phyloP scores from a whole-genome alignment of 306 rosid species.

The Cucumis melo region DNA sequence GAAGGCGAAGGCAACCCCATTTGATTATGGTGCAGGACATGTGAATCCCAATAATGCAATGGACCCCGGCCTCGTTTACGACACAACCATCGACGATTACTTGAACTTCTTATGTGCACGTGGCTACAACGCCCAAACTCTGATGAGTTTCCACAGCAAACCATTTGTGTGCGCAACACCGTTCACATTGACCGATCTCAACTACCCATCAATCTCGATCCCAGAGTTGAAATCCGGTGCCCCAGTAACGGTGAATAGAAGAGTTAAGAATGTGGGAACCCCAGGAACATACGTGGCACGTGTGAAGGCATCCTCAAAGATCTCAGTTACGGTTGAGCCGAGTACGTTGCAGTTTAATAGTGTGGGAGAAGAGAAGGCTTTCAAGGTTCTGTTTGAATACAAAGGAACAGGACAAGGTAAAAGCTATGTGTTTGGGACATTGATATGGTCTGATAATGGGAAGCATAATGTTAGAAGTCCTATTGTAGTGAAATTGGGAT shows the following conservation, averaged over 20 bases:
- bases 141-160: slow-evolving; percentile 10
- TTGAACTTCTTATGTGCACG: slow-evolving; percentile 36
- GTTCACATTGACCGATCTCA: slow-evolving; percentile 18
- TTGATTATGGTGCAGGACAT: slow-evolving; percentile 43
- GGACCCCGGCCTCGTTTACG: slow-evolving; percentile 56
- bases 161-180: slow-evolving; percentile 16
- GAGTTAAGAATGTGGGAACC: slow-evolving; percentile 34
- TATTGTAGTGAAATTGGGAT: neutral
- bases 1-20: slow-evolving; percentile 24
- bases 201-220: slow-evolving; percentile 36
- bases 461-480: slow-evolving; percentile 9
- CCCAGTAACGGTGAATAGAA: slow-evolving; percentile 10
- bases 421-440: slow-evolving; percentile 13
- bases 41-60: slow-evolving; percentile 29
- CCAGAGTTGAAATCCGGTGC: neutral
- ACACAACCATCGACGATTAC: slow-evolving; percentile 24
- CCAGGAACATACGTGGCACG: slow-evolving; percentile 13
- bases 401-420: too few relatives aligned
- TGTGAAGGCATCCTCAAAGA: neutral
- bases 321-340: slow-evolving; percentile 22
- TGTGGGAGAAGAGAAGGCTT: slow-evolving; percentile 24
- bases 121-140: slow-evolving; percentile 9
- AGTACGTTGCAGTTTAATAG: slow-evolving; percentile 8
- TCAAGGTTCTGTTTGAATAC: slow-evolving; percentile 11
- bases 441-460: slow-evolving; percentile 33